These are phyloP conservation scores for Leccinum broughii DNA, from an alignment of 768 basidiomycete species.

Conservation along the genomic window DNA sequence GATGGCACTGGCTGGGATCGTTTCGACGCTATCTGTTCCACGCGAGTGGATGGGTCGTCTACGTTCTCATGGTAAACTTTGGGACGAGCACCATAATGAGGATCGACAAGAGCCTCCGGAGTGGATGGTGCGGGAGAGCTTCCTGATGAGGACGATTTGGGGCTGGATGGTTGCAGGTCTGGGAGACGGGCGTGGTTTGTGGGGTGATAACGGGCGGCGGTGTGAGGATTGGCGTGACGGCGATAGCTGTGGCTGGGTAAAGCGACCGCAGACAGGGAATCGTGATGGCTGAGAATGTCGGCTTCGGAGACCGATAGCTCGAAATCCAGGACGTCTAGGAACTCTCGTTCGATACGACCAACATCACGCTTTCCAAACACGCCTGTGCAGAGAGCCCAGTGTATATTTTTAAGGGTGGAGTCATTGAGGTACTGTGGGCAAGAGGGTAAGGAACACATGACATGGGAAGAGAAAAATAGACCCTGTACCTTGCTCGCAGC, in stretches of 20 bases:
- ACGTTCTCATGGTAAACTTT: constrained; percentile 31
- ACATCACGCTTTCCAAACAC: constrained; percentile 82
- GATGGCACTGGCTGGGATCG: constrained; percentile 29
- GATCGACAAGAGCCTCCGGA: constrained; percentile 26
- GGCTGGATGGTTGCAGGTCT: constrained; percentile 44
- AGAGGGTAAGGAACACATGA: constrained; percentile 6
- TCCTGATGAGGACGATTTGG: constrained; percentile 38
- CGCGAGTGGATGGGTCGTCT: constrained; percentile 29
- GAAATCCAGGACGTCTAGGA: constrained; percentile 77
- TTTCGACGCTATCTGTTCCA: constrained; percentile 25
- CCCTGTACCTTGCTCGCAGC: constrained; percentile 72
- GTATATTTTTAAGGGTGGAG: constrained; percentile 86
- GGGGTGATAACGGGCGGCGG: constrained; percentile 18
- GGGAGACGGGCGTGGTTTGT: constrained; percentile 36
- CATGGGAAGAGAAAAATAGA: constrained; percentile 22
- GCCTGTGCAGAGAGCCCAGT: constrained; percentile 85
- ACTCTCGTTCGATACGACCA: constrained; percentile 80
- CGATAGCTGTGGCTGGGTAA: constrained; percentile 29
- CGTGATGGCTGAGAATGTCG: constrained; percentile 55
- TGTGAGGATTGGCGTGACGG: constrained; percentile 26
- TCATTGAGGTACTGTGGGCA: constrained; percentile 73
- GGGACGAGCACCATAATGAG: constrained; percentile 21
- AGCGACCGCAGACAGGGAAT: constrained; percentile 33
- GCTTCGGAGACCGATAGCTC: constrained; percentile 65
- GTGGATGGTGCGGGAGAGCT: constrained; percentile 37